Evolutionary conservation across 495 filamentous ascomycete species (phyloP).

Genomic region (Aspergillus bertholletiae): DNA sequence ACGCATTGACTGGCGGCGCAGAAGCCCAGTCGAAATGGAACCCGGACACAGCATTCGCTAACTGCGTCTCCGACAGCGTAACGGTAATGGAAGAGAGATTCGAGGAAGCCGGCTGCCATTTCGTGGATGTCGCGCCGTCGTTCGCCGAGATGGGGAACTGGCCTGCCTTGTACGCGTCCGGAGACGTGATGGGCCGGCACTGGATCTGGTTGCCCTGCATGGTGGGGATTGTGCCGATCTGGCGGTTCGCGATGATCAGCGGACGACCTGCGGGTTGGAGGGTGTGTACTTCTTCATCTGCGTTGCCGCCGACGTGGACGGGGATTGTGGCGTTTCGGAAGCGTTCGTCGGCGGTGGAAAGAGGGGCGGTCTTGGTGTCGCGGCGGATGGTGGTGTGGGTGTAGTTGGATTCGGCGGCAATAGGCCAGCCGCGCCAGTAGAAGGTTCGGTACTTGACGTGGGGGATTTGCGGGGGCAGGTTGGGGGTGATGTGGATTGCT

Average conservation of each 20-base stretch:
- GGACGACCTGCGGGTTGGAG: slow-evolving; percentile 46
- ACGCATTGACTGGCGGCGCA: slow-evolving; percentile 54
- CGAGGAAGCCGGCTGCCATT: slow-evolving; percentile 63
- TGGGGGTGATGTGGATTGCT: slow-evolving; percentile 53
- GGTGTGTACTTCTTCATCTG: slow-evolving; percentile 19
- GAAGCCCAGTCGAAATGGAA: slow-evolving; percentile 68
- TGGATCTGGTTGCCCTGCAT: slow-evolving; percentile 62
- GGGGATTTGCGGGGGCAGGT: slow-evolving; percentile 59
- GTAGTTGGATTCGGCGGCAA: slow-evolving; percentile 58
- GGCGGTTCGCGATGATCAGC: slow-evolving; percentile 58
- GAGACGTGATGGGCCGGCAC: slow-evolving; percentile 55
- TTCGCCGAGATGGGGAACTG: slow-evolving; percentile 71
- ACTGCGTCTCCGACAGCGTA: slow-evolving; percentile 42
- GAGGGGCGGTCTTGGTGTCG: slow-evolving; percentile 23
- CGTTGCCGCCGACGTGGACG: slow-evolving; percentile 38
- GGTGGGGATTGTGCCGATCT: slow-evolving; percentile 42
- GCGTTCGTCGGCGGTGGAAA: slow-evolving; percentile 40
- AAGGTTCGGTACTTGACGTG: slow-evolving; percentile 61
- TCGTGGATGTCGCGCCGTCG: slow-evolving; percentile 66
- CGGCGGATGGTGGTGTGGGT: slow-evolving; percentile 63
- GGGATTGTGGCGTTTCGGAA: slow-evolving; percentile 50
- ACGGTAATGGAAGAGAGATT: slow-evolving; percentile 47
- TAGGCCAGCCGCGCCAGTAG: slow-evolving; percentile 66
- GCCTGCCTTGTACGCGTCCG: slow-evolving; percentile 51
- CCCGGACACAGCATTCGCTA: slow-evolving; percentile 40